Evolutionary conservation across 345 rosid species (phyloP).

Genomic region (Boechera retrofracta): DNA sequence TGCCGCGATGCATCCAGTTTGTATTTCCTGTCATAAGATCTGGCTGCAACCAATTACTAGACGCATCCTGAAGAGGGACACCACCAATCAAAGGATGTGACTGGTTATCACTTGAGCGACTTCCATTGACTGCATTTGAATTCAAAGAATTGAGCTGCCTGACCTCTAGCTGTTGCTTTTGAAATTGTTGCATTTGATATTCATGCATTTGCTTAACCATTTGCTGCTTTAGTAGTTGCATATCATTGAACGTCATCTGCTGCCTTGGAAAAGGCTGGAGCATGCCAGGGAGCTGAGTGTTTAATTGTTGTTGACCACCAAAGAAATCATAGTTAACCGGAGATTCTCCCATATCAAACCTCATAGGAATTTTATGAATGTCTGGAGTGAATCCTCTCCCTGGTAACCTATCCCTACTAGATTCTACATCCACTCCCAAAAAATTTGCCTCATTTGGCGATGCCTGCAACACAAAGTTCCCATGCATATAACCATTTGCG

Average conservation of each 20-base stretch:
- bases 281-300: conserved; percentile 63
- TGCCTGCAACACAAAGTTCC: conserved; percentile 51
- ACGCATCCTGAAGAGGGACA: conserved; percentile 63
- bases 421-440: conserved; percentile 67
- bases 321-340: conserved; percentile 72
- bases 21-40: conserved; percentile 58
- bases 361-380: conserved; percentile 51
- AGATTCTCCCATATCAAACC: conserved; percentile 63
- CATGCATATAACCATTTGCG: conserved; percentile 73
- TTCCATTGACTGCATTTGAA: conserved; percentile 55
- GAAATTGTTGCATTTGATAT: conserved; percentile 71
- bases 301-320: conserved; percentile 71
- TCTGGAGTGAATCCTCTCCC: conserved; percentile 64
- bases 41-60: conserved; percentile 66
- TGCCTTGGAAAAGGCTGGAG: conserved; percentile 73
- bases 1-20: conserved; percentile 60
- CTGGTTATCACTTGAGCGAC: conserved; percentile 49
- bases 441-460: conserved; percentile 66
- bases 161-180: conserved; percentile 59
- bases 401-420: conserved; percentile 55
- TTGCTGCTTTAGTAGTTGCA: conserved; percentile 83
- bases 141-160: conserved; percentile 56
- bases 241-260: conserved; percentile 68
- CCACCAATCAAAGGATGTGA: conserved; percentile 58
- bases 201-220: conserved; percentile 81